A percentile compares a stretch with the other conserved stretches of the same genome.
These are phyloP conservation scores for Cercophora samala DNA, from an alignment of 495 filamentous ascomycete genomes.

Conservation along the genomic window DNA sequence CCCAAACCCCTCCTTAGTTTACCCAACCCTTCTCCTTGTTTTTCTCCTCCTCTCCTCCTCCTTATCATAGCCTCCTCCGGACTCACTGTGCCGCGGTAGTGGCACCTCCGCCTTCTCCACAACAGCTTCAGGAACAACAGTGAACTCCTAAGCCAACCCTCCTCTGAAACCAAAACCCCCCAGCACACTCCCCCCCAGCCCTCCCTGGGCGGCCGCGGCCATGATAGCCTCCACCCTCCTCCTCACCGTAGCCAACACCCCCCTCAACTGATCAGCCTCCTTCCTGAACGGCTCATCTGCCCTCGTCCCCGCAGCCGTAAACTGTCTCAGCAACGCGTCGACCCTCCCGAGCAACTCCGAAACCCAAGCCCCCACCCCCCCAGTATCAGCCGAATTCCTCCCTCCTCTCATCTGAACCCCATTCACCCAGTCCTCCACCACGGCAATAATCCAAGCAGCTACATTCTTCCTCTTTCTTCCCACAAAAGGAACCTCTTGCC, in stretches of 20 bases:
- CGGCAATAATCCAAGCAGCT: constrained; percentile 42
- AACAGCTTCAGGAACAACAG: neutral
- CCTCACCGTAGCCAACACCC: constrained; percentile 7
- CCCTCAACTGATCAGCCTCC: constrained; percentile 6
- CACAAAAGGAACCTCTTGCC: constrained; percentile 78
- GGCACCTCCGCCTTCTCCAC: neutral
- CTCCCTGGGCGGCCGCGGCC: constrained; percentile 22
- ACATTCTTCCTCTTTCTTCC: constrained; percentile 47
- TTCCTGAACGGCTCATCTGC: constrained; percentile 26
- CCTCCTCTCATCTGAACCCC: constrained; percentile 40
- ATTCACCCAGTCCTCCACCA: constrained; percentile 41
- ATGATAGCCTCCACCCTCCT: constrained; percentile 25
- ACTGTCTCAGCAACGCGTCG: constrained; percentile 21
- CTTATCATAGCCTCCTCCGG: neutral
- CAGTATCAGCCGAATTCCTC: constrained; percentile 21
- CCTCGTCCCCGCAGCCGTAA: constrained; percentile 15
- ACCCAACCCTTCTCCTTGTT: neutral
- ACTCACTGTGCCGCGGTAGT: neutral
- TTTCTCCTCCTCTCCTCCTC: neutral
- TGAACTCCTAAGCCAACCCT: neutral
- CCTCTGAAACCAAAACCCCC: constrained; percentile 28
- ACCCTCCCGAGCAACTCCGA: constrained; percentile 40
- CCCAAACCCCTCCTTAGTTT: neutral
- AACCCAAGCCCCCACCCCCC: constrained; percentile 39
- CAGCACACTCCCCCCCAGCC: constrained; percentile 10